phyloP scores from a whole-genome alignment of 2,329 filamentous ascomycete genomes.

The Pseudonectria foliicola region DNA sequence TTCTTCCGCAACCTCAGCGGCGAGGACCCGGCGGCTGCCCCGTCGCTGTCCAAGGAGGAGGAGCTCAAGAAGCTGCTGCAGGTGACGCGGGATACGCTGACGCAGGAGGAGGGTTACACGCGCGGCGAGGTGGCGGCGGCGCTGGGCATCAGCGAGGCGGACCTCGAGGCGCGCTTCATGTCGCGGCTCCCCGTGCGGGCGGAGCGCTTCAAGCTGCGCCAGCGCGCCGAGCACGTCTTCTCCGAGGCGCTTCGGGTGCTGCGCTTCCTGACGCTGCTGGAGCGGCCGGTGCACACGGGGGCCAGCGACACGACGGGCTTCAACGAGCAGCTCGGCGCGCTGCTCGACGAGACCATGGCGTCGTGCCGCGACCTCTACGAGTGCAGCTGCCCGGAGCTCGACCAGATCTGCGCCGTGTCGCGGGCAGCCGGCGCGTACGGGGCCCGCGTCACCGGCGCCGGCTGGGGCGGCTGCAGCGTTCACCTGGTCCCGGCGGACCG shows the following conservation, averaged over 20 bases:
- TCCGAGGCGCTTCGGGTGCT: conserved; percentile 81
- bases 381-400: conserved; percentile 88
- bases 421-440: conserved; percentile 73
- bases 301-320: conserved; percentile 50
- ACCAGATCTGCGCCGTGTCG: conserved; percentile 77
- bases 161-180: conserved; percentile 73
- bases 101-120: conserved; percentile 77
- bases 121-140: conserved; percentile 73
- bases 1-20: conserved; percentile 55
- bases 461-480: conserved; percentile 94
- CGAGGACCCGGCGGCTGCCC: conserved; percentile 34
- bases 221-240: conserved; percentile 87
- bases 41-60: conserved; percentile 42
- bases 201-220: conserved; percentile 77
- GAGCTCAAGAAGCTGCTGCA: conserved; percentile 70
- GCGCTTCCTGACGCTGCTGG: conserved; percentile 73
- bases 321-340: conserved; percentile 64
- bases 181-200: conserved; percentile 85
- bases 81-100: conserved; percentile 63
- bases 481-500: conserved; percentile 83
- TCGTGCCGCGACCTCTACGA: conserved; percentile 85
- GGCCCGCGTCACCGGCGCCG: conserved; percentile 81
- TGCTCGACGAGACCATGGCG: conserved; percentile 85
- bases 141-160: conserved; percentile 60
- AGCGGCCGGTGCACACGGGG: conserved; percentile 35